These are phyloP conservation scores for Colletotrichum tofieldiae DNA, from an alignment of 2,329 filamentous ascomycete genomes.

Conservation along the genomic window DNA sequence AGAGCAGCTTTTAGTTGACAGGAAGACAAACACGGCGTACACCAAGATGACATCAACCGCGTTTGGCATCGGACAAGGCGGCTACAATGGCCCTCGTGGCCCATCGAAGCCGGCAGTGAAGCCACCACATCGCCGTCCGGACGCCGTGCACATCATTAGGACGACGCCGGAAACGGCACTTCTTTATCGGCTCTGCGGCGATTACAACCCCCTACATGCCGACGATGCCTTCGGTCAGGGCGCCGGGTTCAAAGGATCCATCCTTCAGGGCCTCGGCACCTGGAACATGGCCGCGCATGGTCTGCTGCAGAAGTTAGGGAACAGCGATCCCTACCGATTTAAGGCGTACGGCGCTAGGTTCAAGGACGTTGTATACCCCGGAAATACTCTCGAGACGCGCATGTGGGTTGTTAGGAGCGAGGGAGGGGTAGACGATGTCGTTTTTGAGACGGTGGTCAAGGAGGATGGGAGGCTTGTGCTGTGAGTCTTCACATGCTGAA, in stretches of 20 bases:
- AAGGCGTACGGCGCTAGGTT: conserved; percentile 62
- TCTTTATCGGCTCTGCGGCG: conserved; percentile 62
- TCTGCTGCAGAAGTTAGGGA: conserved; percentile 57
- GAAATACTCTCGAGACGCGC: conserved; percentile 59
- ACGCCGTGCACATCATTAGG: conserved; percentile 55
- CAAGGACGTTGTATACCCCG: conserved; percentile 63
- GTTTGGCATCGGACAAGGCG: conserved; percentile 63
- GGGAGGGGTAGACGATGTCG: conserved; percentile 52
- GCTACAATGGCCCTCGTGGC: conserved; percentile 60
- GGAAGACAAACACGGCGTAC: conserved; percentile 56
- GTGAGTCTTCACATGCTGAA: conserved; percentile 36
- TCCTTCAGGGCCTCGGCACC: conserved; percentile 63
- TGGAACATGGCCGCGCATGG: conserved; percentile 64
- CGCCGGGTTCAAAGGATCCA: conserved; percentile 62
- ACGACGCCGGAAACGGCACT: conserved; percentile 58
- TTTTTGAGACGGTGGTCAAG: conserved; percentile 59
- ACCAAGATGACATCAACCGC: conserved; percentile 56
- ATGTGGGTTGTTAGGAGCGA: conserved; percentile 58
- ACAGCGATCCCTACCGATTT: conserved; percentile 57
- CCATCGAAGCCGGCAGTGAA: conserved; percentile 51
- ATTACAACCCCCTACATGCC: conserved; percentile 65
- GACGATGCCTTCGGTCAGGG: conserved; percentile 58
- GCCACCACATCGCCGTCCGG: conserved; percentile 54
- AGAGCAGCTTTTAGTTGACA: conserved; percentile 57
- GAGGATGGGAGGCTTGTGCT: conserved; percentile 56